A percentile compares a stretch with the other conserved stretches of the same genome.
These are phyloP conservation scores for Lasiosphaeris hirsuta DNA, from an alignment of 495 filamentous ascomycete genomes.

Conservation along the genomic window DNA sequence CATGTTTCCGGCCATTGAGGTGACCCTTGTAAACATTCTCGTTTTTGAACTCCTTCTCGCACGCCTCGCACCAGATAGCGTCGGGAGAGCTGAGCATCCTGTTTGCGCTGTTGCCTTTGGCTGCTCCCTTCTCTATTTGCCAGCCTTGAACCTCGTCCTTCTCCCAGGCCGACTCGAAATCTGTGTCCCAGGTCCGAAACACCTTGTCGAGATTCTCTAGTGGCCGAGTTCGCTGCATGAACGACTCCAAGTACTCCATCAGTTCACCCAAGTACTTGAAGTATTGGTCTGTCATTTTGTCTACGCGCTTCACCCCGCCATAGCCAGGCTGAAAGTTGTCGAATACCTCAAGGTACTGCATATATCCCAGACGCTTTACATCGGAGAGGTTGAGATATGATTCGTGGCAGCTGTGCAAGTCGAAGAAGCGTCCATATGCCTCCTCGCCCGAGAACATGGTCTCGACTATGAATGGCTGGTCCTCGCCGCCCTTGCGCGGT, in stretches of 20 bases:
- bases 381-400: conserved; percentile 84
- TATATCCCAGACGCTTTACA: conserved; percentile 76
- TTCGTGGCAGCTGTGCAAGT: conserved; percentile 79
- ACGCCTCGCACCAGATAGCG: conserved; percentile 81
- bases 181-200: conserved; percentile 66
- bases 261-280: conserved; percentile 83
- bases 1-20: conserved; percentile 86
- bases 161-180: conserved; percentile 82
- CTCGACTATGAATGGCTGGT: conserved; percentile 75
- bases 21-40: conserved; percentile 91
- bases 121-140: conserved; percentile 54
- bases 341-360: conserved; percentile 87
- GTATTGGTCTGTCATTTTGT: conserved; percentile 88
- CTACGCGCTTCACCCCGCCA: conserved; percentile 64
- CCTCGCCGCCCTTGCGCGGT: conserved; percentile 52
- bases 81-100: conserved; percentile 59
- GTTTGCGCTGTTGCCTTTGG: conserved; percentile 30
- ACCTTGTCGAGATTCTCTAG: conserved; percentile 80
- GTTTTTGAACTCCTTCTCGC: conserved; percentile 92
- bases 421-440: conserved; percentile 83
- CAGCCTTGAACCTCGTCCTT: conserved; percentile 76
- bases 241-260: conserved; percentile 77
- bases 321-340: conserved; percentile 76
- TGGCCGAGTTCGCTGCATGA: conserved; percentile 75
- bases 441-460: conserved; percentile 95